phyloP scores from a whole-genome alignment of 352 stramenopile genomes.

The Phytopythium helicoides region DNA sequence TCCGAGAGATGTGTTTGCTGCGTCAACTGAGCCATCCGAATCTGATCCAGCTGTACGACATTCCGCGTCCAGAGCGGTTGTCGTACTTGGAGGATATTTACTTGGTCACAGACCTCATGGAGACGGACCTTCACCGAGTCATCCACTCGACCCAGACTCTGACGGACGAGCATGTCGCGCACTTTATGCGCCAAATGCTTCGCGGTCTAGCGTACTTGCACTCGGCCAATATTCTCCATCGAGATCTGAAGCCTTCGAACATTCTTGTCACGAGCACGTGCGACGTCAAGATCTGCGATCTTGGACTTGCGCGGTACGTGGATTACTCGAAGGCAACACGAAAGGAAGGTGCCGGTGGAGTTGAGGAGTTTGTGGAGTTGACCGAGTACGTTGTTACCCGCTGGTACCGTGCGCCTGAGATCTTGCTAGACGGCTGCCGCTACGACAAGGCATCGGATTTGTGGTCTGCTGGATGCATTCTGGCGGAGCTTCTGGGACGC shows the following conservation, averaged over 20 bases:
- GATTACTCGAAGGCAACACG: constrained; percentile 58
- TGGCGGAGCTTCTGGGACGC: constrained; percentile 94
- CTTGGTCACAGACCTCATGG: constrained; percentile 96
- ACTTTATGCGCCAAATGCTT: constrained; percentile 97
- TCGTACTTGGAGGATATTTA: constrained; percentile 97
- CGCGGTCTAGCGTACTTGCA: constrained; percentile 96
- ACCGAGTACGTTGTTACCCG: constrained; percentile 80
- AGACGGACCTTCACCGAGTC: constrained; percentile 90
- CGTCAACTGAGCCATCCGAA: constrained; percentile 87
- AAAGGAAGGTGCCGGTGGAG: constrained; percentile 20
- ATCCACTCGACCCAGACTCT: constrained; percentile 91
- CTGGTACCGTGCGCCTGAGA: constrained; percentile 86
- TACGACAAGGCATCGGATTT: constrained; percentile 79
- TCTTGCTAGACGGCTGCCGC: constrained; percentile 88
- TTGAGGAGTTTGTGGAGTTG: constrained; percentile 58
- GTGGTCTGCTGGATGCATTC: constrained; percentile 93
- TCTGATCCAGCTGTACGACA: constrained; percentile 93
- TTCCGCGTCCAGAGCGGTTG: constrained; percentile 90
- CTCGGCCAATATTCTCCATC: constrained; percentile 95
- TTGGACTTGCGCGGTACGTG: constrained; percentile 88
- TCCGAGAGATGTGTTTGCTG: constrained; percentile 93
- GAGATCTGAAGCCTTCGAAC: constrained; percentile 96
- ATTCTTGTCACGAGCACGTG: constrained; percentile 97
- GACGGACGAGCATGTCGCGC: constrained; percentile 91
- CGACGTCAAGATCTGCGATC: constrained; percentile 95